These are phyloP conservation scores for Globisporangium ultimum DNA, from an alignment of 352 stramenopile genomes.

Conservation along the genomic window DNA sequence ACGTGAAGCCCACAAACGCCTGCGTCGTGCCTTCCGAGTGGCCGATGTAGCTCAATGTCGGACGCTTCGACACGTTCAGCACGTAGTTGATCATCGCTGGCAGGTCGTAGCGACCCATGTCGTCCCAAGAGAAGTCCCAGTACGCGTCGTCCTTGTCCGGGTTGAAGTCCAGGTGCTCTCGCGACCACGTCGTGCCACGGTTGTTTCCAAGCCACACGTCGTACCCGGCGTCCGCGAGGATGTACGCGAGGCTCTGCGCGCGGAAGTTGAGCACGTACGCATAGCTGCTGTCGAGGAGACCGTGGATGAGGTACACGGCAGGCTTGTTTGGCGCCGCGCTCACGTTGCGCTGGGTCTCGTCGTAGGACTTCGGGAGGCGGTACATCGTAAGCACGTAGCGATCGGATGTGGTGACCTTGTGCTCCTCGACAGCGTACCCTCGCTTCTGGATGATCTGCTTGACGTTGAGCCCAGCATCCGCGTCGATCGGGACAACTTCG, in stretches of 20 bases:
- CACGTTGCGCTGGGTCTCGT: constrained; percentile 28
- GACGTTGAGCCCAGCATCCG: constrained; percentile 12
- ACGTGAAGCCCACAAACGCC: constrained; percentile 52
- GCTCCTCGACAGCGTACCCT: constrained; percentile 45
- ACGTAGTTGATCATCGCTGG: constrained; percentile 50
- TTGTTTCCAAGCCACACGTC: constrained; percentile 69
- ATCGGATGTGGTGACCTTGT: constrained; percentile 43
- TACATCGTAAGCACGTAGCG: constrained; percentile 60
- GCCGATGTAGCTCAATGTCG: constrained; percentile 47
- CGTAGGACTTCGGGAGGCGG: constrained; percentile 40
- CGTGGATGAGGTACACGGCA: constrained; percentile 48
- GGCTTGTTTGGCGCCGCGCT: constrained; percentile 31
- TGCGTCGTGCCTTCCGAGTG: constrained; percentile 55
- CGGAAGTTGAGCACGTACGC: constrained; percentile 56
- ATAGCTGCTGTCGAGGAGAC: constrained; percentile 53
- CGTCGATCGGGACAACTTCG: constrained; percentile 5
- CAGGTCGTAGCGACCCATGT: constrained; percentile 53
- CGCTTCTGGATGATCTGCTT: constrained; percentile 24
- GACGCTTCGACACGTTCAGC: constrained; percentile 27
- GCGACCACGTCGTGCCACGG: constrained; percentile 54
- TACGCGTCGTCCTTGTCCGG: constrained; percentile 26
- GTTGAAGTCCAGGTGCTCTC: constrained; percentile 19
- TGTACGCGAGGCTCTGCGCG: constrained; percentile 45
- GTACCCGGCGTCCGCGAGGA: constrained; percentile 50
- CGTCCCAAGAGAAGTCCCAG: constrained; percentile 60